These are phyloP conservation scores for Pterula multifida DNA, from an alignment of 1,284 basidiomycete genomes.

Conservation along the genomic window DNA sequence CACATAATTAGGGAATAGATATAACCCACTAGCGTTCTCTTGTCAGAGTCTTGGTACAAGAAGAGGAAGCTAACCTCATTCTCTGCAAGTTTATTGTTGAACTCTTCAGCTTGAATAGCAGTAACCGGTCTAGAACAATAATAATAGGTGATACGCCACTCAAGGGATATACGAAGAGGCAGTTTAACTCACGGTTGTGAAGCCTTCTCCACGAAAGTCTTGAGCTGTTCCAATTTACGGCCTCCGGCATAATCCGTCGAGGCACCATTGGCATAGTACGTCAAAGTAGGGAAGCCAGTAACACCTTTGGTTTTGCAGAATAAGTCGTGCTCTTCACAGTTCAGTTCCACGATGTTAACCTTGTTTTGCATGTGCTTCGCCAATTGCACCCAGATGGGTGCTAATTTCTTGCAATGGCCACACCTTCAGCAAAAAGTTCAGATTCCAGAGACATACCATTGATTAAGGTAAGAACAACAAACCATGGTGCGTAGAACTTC, in stretches of 20 bases:
- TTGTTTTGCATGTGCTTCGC: constrained; percentile 56
- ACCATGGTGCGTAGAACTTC: constrained; percentile 91
- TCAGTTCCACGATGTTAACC: constrained; percentile 70
- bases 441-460: background rate
- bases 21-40: constrained; percentile 25
- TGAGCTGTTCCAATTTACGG: constrained; percentile 57
- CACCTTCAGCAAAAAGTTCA: constrained; percentile 35
- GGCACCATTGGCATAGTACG: constrained; percentile 42
- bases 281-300: constrained; percentile 67
- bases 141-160: too few relatives aligned
- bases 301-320: constrained; percentile 60
- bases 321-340: constrained; percentile 66
- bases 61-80: constrained; percentile 67
- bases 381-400: constrained; percentile 68
- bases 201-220: constrained; percentile 62
- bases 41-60: constrained; percentile 41
- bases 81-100: constrained; percentile 38
- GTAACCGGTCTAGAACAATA: constrained; percentile 28
- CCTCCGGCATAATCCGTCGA: constrained; percentile 63
- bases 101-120: constrained; percentile 36
- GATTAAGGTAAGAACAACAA: constrained; percentile 12
- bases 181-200: constrained; percentile 41
- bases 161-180: too few relatives aligned
- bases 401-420: constrained; percentile 85
- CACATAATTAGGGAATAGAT: background rate